phyloP scores from a whole-genome alignment of 352 stramenopile species.

The Chrysophaeum taylorii region DNA sequence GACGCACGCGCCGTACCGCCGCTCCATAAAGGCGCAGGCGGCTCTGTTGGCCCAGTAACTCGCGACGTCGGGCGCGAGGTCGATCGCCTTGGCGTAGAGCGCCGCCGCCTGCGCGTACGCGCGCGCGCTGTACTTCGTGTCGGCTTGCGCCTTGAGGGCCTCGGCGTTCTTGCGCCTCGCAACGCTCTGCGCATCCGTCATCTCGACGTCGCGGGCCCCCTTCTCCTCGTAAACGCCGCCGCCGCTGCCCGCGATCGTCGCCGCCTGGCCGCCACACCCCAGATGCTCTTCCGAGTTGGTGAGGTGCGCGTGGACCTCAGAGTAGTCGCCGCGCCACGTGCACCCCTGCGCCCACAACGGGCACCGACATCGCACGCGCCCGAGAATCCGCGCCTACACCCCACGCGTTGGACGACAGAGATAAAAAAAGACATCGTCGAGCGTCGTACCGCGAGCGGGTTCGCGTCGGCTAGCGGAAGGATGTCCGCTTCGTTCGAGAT shows the following conservation, averaged over 20 bases:
- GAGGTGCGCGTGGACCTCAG: conserved; percentile 37
- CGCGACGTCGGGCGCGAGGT: not conserved
- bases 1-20: conserved; percentile 21
- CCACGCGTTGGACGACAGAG: too few species aligned
- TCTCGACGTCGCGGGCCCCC: too few species aligned
- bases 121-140: conserved; percentile 25
- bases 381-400: conserved; percentile 35
- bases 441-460: conserved; percentile 39
- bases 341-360: conserved; percentile 30
- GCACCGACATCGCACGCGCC: conserved; percentile 31
- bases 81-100: conserved; percentile 32
- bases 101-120: conserved; percentile 28
- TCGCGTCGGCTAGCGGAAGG: conserved; percentile 17
- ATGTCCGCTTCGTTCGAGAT: not conserved
- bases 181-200: too few species aligned
- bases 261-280: not conserved
- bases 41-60: conserved; percentile 32
- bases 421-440: too few species aligned
- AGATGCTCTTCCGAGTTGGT: conserved; percentile 20
- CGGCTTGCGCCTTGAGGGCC: conserved; percentile 28
- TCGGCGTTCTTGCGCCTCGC: not conserved
- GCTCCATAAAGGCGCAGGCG: conserved; percentile 23
- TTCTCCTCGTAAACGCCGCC: not conserved
- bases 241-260: not conserved
- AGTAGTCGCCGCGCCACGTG: conserved; percentile 41